Percentiles rank a stretch among this genome's conserved stretches.
These are phyloP conservation scores for Peltaster fructicola DNA, from an alignment of 2,329 filamentous ascomycete species.

Conservation along the genomic window DNA sequence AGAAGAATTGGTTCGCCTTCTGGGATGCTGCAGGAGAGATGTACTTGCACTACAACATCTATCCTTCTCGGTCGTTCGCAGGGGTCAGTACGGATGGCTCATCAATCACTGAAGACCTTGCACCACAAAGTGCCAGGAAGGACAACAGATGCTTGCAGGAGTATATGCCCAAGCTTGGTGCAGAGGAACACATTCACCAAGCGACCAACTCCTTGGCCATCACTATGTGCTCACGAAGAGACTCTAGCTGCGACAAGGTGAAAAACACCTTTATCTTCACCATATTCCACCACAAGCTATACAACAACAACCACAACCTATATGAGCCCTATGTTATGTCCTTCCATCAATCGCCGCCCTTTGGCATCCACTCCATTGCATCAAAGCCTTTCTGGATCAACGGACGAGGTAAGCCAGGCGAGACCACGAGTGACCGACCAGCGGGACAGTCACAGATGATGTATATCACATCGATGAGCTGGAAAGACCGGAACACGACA, in stretches of 20 bases:
- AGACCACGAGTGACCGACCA: no score
- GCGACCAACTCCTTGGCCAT: slow-evolving; percentile 41
- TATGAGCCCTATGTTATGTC: slow-evolving; percentile 41
- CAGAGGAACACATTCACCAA: no score
- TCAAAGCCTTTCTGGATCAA: slow-evolving; percentile 37
- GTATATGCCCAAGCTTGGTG: no score
- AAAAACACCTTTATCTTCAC: slow-evolving; percentile 38
- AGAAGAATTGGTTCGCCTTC: slow-evolving; percentile 43
- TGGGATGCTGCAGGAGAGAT: slow-evolving; percentile 1
- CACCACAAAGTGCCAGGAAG: slow-evolving; percentile 15
- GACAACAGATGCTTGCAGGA: slow-evolving; percentile 35
- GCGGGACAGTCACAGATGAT: slow-evolving; percentile 33
- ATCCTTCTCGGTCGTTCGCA: slow-evolving; percentile 34
- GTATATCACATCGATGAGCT: slow-evolving; percentile 40
- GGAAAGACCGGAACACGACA: slow-evolving; percentile 29
- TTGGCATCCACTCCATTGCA: slow-evolving; percentile 33
- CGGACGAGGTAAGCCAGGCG: slow-evolving; percentile 23
- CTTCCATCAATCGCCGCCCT: slow-evolving; percentile 32
- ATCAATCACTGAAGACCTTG: slow-evolving; percentile 31
- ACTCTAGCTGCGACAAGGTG: slow-evolving; percentile 25
- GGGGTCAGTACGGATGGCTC: slow-evolving; percentile 28
- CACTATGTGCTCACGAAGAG: slow-evolving; percentile 34
- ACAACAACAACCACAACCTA: slow-evolving; percentile 26
- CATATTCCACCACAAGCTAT: slow-evolving; percentile 39
- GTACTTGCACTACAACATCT: slow-evolving; percentile 34